Evolutionary conservation across 148 eudicot genomes (phyloP), one percentile per base, ranked within the genome.

Genomic region (Rhododendron vialii): DNA sequence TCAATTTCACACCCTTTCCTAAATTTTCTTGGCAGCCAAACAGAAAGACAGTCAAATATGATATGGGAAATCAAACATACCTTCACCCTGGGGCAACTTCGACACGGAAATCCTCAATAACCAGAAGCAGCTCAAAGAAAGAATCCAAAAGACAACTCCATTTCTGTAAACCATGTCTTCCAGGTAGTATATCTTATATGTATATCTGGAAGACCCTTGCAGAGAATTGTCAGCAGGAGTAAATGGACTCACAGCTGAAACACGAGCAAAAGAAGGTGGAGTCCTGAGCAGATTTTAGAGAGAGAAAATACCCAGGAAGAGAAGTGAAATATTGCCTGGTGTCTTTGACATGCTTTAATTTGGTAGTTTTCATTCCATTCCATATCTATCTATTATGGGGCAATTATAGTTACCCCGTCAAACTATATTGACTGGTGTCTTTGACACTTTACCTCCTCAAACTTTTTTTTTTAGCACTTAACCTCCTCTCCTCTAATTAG

Each of bases 81-180:
- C 87, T 90, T 90, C 92, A 80, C 81, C 81, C 63, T 75, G 92
- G 8, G 89, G 87, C 87, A 90, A 85, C 81, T 83, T 82, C 1
- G 92, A 51, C 30, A 83, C 48, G 1, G 88, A 67, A 30, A 79
- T 65, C 5, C 82, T 76, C 33, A 83, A 82, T 14, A 78, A 57
- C 33, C 74, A n/a, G 81, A 88, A 76, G 77, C 63, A 82, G 11
- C 80, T 45, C 35, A 88, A 9, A 14, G 69, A 85, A 84, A 90
- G 63, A 84, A 84, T 10, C 67, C 57, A 80, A 45, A 41, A 33
- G 78, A 63, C 11, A 81, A 53, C 48, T 28, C 63, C 63, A 28
- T 45, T 78, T 83, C 50, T 15, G 59, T 30, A n/a, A 10, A 43
- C 45, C 87, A 85, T 82, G 41, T 28, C 53, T 7, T 30, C 5